Conservation (phyloP, 2,329 filamentous ascomycete genomes). For the Ophiostoma sp. region DNA sequence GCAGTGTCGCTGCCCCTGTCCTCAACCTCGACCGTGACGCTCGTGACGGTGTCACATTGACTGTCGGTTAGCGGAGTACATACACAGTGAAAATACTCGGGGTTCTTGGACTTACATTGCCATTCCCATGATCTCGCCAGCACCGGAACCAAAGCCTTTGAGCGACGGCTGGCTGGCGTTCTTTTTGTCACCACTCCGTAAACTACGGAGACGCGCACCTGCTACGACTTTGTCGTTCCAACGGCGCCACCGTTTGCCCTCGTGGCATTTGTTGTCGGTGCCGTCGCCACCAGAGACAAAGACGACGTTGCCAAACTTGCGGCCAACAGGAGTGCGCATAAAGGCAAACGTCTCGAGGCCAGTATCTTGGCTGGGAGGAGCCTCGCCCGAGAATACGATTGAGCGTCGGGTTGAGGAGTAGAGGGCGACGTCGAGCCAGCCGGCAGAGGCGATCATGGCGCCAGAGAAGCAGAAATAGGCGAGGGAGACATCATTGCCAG, state of each 20-base stretch:
- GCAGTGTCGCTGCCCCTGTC: slow-evolving; percentile 29
- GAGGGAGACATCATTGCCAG: slow-evolving; percentile 51
- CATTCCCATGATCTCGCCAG: slow-evolving; percentile 26
- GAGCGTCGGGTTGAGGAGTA: slow-evolving; percentile 54
- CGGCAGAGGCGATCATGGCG: slow-evolving; percentile 58
- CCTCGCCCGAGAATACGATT: slow-evolving; percentile 51
- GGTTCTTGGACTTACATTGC: slow-evolving; percentile 22
- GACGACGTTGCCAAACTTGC: slow-evolving; percentile 46
- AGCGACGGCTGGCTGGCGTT: slow-evolving; percentile 24
- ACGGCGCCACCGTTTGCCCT: slow-evolving; percentile 45
- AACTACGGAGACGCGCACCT: slow-evolving; percentile 32
- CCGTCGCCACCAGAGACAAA: slow-evolving; percentile 34
- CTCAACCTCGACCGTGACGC: slow-evolving; percentile 43
- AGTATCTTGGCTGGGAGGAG: slow-evolving; percentile 45
- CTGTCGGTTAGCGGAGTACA: slow-evolving; percentile 25
- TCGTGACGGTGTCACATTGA: slow-evolving; percentile 48
- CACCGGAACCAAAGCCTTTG: slow-evolving; percentile 21
- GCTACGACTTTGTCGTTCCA: slow-evolving; percentile 43
- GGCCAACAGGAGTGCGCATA: slow-evolving; percentile 43
- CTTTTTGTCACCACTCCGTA: slow-evolving; percentile 28
- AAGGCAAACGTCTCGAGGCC: slow-evolving; percentile 56
- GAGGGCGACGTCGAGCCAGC: slow-evolving; percentile 55
- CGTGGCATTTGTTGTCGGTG: slow-evolving; percentile 39
- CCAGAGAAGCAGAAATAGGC: slow-evolving; percentile 61
- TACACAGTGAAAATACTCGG: neutral